These are phyloP conservation scores for Toxoplasma gondii DNA, from an alignment of 169 alveolate species.

Conservation along the genomic window DNA sequence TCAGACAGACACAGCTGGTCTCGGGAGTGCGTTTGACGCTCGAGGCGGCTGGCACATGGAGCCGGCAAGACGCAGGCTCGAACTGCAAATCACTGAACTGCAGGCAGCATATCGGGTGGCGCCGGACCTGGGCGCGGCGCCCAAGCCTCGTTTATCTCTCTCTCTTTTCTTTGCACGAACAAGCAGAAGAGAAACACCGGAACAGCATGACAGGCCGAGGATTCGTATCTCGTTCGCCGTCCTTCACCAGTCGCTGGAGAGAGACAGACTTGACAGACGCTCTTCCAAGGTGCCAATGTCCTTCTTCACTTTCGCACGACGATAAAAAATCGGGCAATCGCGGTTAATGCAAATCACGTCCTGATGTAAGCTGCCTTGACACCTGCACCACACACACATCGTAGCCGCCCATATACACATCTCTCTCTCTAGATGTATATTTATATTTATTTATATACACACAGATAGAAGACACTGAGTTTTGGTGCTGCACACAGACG, in stretches of 20 bases:
- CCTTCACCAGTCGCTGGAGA: constrained; percentile 48
- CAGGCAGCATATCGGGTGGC: too few species aligned
- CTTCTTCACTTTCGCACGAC: constrained; percentile 92
- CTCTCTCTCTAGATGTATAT: neutral
- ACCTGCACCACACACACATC: constrained; percentile 72
- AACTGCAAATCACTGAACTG: too few species aligned
- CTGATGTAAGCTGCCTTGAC: constrained; percentile 96
- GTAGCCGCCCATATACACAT: neutral
- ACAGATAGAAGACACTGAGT: neutral
- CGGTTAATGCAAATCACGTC: constrained; percentile 96
- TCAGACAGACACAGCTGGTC: too few species aligned
- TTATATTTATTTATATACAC: neutral
- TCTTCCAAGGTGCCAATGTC: constrained; percentile 56
- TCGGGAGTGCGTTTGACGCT: too few species aligned
- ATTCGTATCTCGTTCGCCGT: neutral
- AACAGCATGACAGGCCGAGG: too few species aligned
- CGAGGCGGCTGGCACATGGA: too few species aligned
- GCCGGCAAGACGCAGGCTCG: too few species aligned
- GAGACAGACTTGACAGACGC: constrained; percentile 32
- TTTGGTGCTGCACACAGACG: neutral
- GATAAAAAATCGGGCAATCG: constrained; percentile 98
- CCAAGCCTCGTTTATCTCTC: too few species aligned
- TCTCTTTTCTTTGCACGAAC: too few species aligned
- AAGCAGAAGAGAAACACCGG: too few species aligned
- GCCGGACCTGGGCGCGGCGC: too few species aligned